Evolutionary conservation across 1,284 basidiomycete genomes (phyloP), one percentile per base, ranked within the genome.

Genomic region (Mrakiaceae sp.): DNA sequence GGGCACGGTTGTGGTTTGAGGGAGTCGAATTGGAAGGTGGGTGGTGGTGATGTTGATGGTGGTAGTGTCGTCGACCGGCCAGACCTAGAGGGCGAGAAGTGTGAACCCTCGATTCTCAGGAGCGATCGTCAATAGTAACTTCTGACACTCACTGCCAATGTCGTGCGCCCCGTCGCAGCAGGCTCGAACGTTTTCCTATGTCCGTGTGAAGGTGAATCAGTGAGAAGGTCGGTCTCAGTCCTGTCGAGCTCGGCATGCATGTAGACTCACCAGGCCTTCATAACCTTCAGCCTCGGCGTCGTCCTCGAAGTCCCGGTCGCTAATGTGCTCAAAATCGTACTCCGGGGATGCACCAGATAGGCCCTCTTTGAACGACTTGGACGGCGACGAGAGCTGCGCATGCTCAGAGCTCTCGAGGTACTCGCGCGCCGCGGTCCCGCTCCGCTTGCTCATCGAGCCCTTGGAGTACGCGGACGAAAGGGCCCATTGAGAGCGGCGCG

Each of bases 81-180:
- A 49, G 89, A 86, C 0, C 61, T 59, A 47, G n/a, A 55, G 44
- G 8, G 12, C 9, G 42, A 58, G 3, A n/a, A n/a, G 10, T 12
- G 57, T 27, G 42, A 40, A 11, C 39, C 4, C 10, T 16, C 40
- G 40, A 12, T 5, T 27, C 27, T 27, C 2, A 27, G 27, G 7
- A 40, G 39, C 4, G 12, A 59, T 46, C 14, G 42, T 10, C 27
- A 49, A 42, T 43, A 44, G 39, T 43, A 27, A 48, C 8, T 8
- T 39, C 10, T 44, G 10, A 46, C 42, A 9, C 12, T 49, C 51
- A 50, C 87, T 88, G 12, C 80, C 78, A 42, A 82, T 78, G 60
- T 81, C 79, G 76, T 98, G 95, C 81, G 83, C 71, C 42, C 95
- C 95, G 74, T 94, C 90, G 72, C 93, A 97, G 75, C 93, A 97